Evolutionary conservation across 2,329 filamentous ascomycete genomes (phyloP), one percentile per base, ranked within the genome.

Genomic region (Spiromastix sp.): DNA sequence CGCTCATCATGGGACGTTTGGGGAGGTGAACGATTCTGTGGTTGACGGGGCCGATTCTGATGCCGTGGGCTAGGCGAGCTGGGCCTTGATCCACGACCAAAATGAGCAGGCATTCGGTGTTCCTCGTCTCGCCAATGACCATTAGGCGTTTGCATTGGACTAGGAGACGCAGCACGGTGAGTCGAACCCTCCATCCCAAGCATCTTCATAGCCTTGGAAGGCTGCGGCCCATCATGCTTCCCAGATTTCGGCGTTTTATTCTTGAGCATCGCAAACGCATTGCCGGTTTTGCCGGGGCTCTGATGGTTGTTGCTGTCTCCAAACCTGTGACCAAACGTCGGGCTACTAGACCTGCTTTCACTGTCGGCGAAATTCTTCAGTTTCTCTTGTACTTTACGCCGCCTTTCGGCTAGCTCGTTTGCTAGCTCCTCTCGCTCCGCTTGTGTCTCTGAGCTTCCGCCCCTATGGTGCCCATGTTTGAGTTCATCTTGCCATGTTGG

Each of bases 401-500:
- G 57, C 34, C 66, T 54, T 46, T 68, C 62, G 1, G 66, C 66
- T 11, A 70, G 51, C 41, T 69, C 66, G 22, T 59, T 60, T 6
- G 58, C 65, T 37, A 70, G 66, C 18, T 63, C 64, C 38, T 66
- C 61, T 12, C 63, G 60, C 40, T 70, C 66, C 35, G 54, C 56
- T 44, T 67, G 59, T 3, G 66, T 69, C 41, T 68, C 66, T 2
- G 62, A 63, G 42, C 66, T 70, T 10, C 53, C 60, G 12, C 54
- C 56, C 18, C 65, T 59, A 17, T 58, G 52, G 38, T 68, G 65
- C 17, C 53, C 53, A n/a, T 46, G 39, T 19, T 52, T 43, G 9
- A 69, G 44, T 36, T 73, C 70, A 5, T 67, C 58, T 42, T 71
- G 64, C 68, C 68, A 72, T n/a, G n/a, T n/a, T 5, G 60, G 45